Conservation (phyloP, 495 filamentous ascomycete genomes). For the Amniculicola lignicola region DNA sequence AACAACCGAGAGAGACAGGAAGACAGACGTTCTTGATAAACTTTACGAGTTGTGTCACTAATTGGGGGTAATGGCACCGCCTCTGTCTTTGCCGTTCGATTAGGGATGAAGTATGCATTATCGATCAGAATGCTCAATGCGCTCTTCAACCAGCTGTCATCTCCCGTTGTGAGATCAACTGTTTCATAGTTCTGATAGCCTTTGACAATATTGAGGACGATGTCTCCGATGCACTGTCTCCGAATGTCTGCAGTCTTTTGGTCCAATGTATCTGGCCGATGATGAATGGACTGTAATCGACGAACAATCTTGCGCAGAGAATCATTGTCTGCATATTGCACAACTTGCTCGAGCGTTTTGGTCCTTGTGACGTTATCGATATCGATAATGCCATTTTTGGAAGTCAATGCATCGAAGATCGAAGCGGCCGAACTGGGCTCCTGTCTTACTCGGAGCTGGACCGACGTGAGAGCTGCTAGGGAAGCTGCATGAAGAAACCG, state of each 20-base stretch:
- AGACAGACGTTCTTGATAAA: conserved; percentile 66
- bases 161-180: background rate
- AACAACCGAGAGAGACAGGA: conserved; percentile 68
- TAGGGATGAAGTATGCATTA: conserved; percentile 46
- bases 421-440: conserved; percentile 58
- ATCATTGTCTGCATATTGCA: conserved; percentile 58
- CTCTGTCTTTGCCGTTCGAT: conserved; percentile 32
- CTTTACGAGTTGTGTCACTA: conserved; percentile 60
- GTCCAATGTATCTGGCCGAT: conserved; percentile 37
- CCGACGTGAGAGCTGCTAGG: conserved; percentile 63
- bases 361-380: conserved; percentile 87
- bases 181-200: conserved; percentile 27
- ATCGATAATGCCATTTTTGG: conserved; percentile 64
- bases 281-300: conserved; percentile 46
- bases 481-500: conserved; percentile 82
- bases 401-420: conserved; percentile 63
- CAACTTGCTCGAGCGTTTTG: conserved; percentile 77
- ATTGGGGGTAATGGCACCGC: conserved; percentile 45
- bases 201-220: conserved; percentile 49
- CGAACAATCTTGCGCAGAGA: conserved; percentile 45
- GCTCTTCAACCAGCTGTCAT: conserved; percentile 40
- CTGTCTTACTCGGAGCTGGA: conserved; percentile 63
- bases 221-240: conserved; percentile 53
- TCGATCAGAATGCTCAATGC: conserved; percentile 33
- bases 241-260: conserved; percentile 44